Evolutionary conservation across 495 filamentous ascomycete species (phyloP).

Genomic region (Barbatosphaeria neglecta): DNA sequence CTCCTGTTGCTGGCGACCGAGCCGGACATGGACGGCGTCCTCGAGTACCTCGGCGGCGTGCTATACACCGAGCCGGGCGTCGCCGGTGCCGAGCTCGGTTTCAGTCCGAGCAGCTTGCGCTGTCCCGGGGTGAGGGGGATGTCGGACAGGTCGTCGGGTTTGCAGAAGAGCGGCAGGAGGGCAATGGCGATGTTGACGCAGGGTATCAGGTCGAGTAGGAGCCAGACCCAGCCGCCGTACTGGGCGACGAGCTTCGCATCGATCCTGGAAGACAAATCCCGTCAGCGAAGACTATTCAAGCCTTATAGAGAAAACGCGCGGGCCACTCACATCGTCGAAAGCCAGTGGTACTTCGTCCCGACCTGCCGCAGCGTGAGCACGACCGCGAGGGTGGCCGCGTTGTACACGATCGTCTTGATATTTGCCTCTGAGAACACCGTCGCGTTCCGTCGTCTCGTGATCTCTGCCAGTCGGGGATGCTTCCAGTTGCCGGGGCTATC

Average conservation of each 20-base stretch:
- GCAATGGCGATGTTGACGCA: constrained; percentile 54
- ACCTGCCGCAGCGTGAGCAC: constrained; percentile 23
- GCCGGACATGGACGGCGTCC: constrained; percentile 50
- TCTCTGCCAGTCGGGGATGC: constrained; percentile 71
- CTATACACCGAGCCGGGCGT: constrained; percentile 57
- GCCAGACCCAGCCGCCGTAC: constrained; percentile 23
- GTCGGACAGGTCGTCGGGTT: constrained; percentile 67
- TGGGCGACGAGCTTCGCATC: constrained; percentile 1
- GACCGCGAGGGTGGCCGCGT: constrained; percentile 40
- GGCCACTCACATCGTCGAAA: constrained; percentile 7
- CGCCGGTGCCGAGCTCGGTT: constrained; percentile 51
- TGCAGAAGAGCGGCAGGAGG: constrained; percentile 54
- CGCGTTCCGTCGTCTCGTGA: constrained; percentile 60
- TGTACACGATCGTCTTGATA: constrained; percentile 51
- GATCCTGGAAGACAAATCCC: constrained; percentile 1
- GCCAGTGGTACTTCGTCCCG: constrained; percentile 4
- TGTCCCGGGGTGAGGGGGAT: constrained; percentile 87
- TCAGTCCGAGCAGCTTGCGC: constrained; percentile 70
- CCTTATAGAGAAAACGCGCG: neutral
- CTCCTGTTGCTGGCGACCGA: constrained; percentile 37
- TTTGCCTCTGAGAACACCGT: constrained; percentile 63
- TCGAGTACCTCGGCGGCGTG: constrained; percentile 79
- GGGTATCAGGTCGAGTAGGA: constrained; percentile 45
- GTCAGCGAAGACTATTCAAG: neutral
- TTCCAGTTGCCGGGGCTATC: constrained; percentile 68